phyloP scores from a whole-genome alignment of 345 rosid genomes.

The Hibiscus tridactylites region DNA sequence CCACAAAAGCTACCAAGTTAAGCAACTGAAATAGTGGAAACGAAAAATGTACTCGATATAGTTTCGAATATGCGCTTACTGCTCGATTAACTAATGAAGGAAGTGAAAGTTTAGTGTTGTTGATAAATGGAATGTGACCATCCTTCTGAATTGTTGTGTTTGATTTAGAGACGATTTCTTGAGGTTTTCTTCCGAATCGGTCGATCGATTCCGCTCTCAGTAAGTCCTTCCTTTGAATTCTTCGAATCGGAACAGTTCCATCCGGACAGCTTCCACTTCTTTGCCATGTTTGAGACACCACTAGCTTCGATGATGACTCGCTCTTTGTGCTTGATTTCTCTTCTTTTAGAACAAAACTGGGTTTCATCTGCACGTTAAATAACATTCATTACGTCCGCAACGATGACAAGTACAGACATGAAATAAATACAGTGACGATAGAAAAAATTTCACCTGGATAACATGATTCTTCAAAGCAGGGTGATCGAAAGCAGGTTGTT shows the following conservation, averaged over 20 bases:
- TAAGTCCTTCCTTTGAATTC: constrained; percentile 30
- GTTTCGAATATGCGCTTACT: constrained; percentile 17
- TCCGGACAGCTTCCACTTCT: constrained; percentile 36
- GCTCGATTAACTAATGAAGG: constrained; percentile 14
- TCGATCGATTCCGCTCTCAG: constrained; percentile 10
- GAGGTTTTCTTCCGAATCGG: background rate
- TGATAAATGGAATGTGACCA: background rate
- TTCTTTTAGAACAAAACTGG: constrained; percentile 12
- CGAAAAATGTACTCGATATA: too few relatives aligned
- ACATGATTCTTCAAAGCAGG: constrained; percentile 31
- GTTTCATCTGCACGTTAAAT: constrained; percentile 34
- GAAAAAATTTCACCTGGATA: constrained; percentile 27
- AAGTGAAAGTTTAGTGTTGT: background rate
- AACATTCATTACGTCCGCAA: background rate
- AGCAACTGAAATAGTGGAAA: background rate
- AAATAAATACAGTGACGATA: background rate
- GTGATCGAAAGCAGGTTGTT: constrained; percentile 51
- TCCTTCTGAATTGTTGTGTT: background rate
- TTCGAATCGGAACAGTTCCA: constrained; percentile 44
- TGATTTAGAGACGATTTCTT: background rate
- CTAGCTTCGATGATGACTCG: constrained; percentile 5
- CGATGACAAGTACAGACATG: background rate
- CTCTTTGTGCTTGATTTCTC: background rate
- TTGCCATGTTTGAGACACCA: constrained; percentile 31
- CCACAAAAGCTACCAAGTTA: background rate